phyloP scores from a whole-genome alignment of 2,329 filamentous ascomycete genomes.

The Phaeomoniella chlamydospora region DNA sequence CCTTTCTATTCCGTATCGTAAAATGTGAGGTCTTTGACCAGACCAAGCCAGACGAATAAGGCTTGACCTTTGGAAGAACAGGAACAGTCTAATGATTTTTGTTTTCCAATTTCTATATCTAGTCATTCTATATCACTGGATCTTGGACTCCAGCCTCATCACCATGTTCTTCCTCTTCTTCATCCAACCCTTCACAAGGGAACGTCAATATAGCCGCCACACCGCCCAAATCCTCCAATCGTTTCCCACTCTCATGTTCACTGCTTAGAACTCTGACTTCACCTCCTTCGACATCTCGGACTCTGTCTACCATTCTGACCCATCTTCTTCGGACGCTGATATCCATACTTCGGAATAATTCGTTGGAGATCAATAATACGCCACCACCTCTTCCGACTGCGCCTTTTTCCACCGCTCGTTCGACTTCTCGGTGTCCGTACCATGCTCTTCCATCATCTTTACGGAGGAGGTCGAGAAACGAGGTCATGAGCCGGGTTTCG shows the following conservation, averaged over 20 bases:
- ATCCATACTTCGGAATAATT: constrained; percentile 71
- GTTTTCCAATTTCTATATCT: no score
- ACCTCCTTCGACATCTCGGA: constrained; percentile 66
- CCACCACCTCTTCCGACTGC: constrained; percentile 80
- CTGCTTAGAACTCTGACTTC: constrained; percentile 82
- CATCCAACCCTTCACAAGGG: constrained; percentile 67
- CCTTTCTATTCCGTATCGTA: no score
- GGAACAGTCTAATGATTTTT: no score
- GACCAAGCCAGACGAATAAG: no score
- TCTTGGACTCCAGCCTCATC: constrained; percentile 4
- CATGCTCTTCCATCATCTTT: constrained; percentile 78
- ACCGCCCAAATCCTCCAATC: constrained; percentile 69
- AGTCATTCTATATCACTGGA: no score
- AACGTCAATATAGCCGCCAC: constrained; percentile 87
- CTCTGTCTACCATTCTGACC: constrained; percentile 74
- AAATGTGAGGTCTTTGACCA: no score
- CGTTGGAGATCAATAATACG: constrained; percentile 72
- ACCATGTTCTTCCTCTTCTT: constrained; percentile 41
- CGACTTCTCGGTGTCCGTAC: constrained; percentile 75
- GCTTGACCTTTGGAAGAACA: no score
- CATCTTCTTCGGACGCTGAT: constrained; percentile 63
- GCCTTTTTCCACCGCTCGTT: constrained; percentile 69
- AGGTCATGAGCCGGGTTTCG: constrained; percentile 74
- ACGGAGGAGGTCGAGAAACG: constrained; percentile 63
- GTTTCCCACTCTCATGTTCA: constrained; percentile 82